These are phyloP conservation scores for Spathaspora passalidarum DNA, from an alignment of 805 yeast genomes.

Conservation along the genomic window DNA sequence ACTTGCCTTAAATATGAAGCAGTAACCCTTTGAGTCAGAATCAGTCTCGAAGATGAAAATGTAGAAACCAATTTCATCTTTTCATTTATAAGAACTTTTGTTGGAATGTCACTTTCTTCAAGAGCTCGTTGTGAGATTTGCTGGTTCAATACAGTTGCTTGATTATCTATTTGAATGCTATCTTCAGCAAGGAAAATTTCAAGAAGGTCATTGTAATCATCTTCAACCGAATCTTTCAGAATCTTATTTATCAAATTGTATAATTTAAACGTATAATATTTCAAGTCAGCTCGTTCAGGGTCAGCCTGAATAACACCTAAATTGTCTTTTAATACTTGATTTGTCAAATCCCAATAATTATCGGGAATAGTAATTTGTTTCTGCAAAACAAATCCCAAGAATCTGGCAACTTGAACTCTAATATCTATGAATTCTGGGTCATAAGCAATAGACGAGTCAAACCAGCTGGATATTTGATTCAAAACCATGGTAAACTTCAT, in stretches of 20 bases:
- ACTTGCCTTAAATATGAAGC: slow-evolving; percentile 35
- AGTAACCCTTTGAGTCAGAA: slow-evolving; percentile 42
- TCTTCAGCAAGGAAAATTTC: slow-evolving; percentile 1
- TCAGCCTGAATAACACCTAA: slow-evolving; percentile 40
- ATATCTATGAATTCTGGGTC: slow-evolving; percentile 50
- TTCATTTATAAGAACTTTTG: slow-evolving; percentile 17
- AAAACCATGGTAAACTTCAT: slow-evolving; percentile 66
- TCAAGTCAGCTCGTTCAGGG: slow-evolving; percentile 40
- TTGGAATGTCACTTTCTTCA: slow-evolving; percentile 17
- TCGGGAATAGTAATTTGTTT: slow-evolving; percentile 20
- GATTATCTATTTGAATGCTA: background rate
- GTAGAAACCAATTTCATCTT: slow-evolving; percentile 24
- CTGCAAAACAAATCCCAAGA: slow-evolving; percentile 29
- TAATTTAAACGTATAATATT: slow-evolving; percentile 45
- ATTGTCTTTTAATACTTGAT: slow-evolving; percentile 41
- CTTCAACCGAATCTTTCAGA: background rate
- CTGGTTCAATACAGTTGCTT: slow-evolving; percentile 1
- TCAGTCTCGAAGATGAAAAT: slow-evolving; percentile 15
- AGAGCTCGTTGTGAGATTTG: slow-evolving; percentile 3
- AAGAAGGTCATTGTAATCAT: slow-evolving; percentile 3
- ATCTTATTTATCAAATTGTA: slow-evolving; percentile 8
- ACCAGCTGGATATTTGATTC: slow-evolving; percentile 51
- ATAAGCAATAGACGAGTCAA: slow-evolving; percentile 60
- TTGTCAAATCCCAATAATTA: slow-evolving; percentile 35
- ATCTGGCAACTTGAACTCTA: slow-evolving; percentile 49